These are phyloP conservation scores for Paraphaeosphaeria sporulosa DNA, from an alignment of 2,329 filamentous ascomycete species.

Conservation along the genomic window DNA sequence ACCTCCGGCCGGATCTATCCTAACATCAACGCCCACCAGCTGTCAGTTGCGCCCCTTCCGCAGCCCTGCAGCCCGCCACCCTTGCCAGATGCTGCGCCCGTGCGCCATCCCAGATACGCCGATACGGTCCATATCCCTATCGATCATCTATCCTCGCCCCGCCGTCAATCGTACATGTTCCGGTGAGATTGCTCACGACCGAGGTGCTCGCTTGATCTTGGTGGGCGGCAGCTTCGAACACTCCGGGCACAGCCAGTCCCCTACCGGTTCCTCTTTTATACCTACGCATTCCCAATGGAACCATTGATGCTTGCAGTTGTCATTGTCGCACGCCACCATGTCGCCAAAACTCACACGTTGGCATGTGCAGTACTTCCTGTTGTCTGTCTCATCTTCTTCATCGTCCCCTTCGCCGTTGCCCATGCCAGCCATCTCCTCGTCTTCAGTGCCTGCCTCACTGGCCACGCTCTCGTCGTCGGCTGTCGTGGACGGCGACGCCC, in stretches of 20 bases:
- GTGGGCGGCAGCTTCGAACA: slow-evolving; percentile 48
- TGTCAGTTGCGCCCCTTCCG: slow-evolving; percentile 15
- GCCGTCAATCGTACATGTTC: neutral
- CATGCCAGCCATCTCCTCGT: slow-evolving; percentile 61
- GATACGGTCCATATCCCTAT: neutral
- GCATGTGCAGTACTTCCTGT: slow-evolving; percentile 81
- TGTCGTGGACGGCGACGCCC: slow-evolving; percentile 52
- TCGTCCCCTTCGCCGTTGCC: slow-evolving; percentile 44
- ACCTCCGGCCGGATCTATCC: neutral
- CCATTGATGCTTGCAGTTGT: slow-evolving; percentile 82
- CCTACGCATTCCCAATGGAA: slow-evolving; percentile 77
- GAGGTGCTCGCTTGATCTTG: slow-evolving; percentile 51
- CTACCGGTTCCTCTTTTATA: slow-evolving; percentile 58
- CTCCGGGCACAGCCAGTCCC: slow-evolving; percentile 60
- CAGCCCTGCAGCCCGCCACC: neutral
- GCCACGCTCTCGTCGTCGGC: slow-evolving; percentile 63
- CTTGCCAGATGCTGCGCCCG: neutral
- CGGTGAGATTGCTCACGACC: slow-evolving; percentile 20
- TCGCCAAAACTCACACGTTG: slow-evolving; percentile 85
- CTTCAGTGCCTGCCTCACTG: slow-evolving; percentile 51
- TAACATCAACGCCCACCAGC: neutral
- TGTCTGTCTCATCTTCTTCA: slow-evolving; percentile 78
- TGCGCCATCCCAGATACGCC: neutral
- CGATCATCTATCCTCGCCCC: slow-evolving; percentile 9
- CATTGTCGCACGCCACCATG: slow-evolving; percentile 90